phyloP scores from a whole-genome alignment of 257 asterid species.

The Nemophila menziesii region DNA sequence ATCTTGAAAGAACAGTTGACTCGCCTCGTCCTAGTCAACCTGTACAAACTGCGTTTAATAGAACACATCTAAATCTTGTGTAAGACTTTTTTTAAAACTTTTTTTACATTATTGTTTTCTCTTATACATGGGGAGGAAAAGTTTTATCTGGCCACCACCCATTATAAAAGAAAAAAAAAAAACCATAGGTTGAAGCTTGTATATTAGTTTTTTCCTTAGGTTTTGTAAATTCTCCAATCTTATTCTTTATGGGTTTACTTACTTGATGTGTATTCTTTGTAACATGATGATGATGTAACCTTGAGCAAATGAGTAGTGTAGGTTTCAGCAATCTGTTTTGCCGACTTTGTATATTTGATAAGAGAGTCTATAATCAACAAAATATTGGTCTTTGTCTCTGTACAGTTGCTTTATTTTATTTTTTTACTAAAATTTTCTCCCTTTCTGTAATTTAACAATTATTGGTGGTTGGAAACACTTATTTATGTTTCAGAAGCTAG shows the following conservation, averaged over 20 bases:
- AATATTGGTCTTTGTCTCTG: not conserved
- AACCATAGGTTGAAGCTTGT: slow-evolving; percentile 42
- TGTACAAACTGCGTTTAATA: slow-evolving; percentile 20
- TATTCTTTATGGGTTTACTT: slow-evolving; percentile 12
- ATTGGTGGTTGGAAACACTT: too few relatives aligned
- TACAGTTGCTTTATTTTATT: too few relatives aligned
- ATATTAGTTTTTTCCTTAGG: slow-evolving; percentile 19
- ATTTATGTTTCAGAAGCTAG: too few relatives aligned
- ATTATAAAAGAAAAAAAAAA: slow-evolving; percentile 23
- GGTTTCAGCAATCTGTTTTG: not conserved
- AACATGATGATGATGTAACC: slow-evolving; percentile 7
- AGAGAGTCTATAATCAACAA: not conserved
- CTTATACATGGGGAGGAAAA: slow-evolving; percentile 23
- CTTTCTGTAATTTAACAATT: too few relatives aligned
- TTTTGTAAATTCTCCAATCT: slow-evolving; percentile 7
- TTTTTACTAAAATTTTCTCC: too few relatives aligned
- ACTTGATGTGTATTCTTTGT: slow-evolving; percentile 17
- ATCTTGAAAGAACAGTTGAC: slow-evolving; percentile 27
- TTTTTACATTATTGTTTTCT: slow-evolving; percentile 5
- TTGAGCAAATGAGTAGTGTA: not conserved
- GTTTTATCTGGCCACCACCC: slow-evolving; percentile 23
- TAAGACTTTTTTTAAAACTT: slow-evolving; percentile 10
- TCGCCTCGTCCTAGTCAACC: slow-evolving; percentile 12
- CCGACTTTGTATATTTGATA: not conserved
- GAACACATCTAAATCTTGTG: slow-evolving; percentile 24